Evolutionary conservation across 2,329 filamentous ascomycete species (phyloP).

Genomic region (Botrytis fragariae): DNA sequence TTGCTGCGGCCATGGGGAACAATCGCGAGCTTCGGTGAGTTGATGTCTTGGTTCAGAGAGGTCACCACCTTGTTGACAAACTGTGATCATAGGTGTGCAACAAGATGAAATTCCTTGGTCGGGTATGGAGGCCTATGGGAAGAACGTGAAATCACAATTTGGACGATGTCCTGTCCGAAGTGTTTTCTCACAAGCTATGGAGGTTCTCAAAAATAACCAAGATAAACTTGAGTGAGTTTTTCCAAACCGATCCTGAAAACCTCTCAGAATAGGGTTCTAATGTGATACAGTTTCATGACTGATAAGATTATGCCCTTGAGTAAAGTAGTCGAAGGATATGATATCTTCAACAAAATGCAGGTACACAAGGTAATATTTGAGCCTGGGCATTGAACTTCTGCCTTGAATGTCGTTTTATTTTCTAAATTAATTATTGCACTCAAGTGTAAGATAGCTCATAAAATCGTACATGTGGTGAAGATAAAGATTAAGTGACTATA

Average conservation of each 20-base stretch:
- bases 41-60: background rate
- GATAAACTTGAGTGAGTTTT: conserved; percentile 63
- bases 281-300: conserved; percentile 65
- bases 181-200: conserved; percentile 65
- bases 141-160: conserved; percentile 71
- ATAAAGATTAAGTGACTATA: background rate
- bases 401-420: background rate
- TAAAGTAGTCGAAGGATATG: conserved; percentile 65
- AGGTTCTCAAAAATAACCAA: conserved; percentile 64
- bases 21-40: conserved; percentile 48
- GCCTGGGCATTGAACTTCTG: conserved; percentile 22
- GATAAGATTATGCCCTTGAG: conserved; percentile 70
- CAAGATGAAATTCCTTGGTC: conserved; percentile 63
- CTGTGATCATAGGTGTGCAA: conserved; percentile 14
- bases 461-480: background rate
- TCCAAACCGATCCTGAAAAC: background rate
- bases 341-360: conserved; percentile 70
- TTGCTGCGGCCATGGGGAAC: conserved; percentile 69
- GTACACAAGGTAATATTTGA: conserved; percentile 72
- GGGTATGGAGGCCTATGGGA: conserved; percentile 63
- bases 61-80: background rate
- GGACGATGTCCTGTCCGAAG: conserved; percentile 72
- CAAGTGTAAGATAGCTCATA: background rate
- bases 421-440: background rate
- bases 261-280: conserved; percentile 24